phyloP scores from a whole-genome alignment of 140 eudicot genomes.

The Oenanthe javanica region DNA sequence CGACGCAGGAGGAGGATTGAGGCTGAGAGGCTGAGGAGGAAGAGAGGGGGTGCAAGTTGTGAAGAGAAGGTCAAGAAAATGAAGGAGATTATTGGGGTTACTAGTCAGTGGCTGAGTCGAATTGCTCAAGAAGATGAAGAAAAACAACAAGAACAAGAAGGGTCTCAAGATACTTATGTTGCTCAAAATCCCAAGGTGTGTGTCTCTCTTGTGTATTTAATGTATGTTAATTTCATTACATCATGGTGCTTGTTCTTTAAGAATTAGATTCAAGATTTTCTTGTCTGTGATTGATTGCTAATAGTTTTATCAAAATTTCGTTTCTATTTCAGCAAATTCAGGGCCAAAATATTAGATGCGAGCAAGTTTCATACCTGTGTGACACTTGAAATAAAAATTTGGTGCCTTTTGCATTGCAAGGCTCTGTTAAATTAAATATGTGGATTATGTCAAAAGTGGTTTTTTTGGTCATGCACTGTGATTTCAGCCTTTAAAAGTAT shows the following conservation, averaged over 20 bases:
- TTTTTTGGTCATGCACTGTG: neutral
- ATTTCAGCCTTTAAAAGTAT: neutral
- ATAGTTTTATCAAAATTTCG: neutral
- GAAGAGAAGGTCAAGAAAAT: slow-evolving; percentile 28
- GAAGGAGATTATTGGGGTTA: slow-evolving; percentile 20
- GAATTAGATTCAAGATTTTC: neutral
- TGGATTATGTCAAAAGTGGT: neutral
- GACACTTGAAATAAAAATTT: neutral
- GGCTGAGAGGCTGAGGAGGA: neutral
- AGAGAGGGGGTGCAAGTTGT: neutral
- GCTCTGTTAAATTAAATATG: neutral
- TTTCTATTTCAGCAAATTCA: neutral
- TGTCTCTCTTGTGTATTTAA: neutral
- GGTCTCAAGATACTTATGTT: neutral
- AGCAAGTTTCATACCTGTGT: neutral
- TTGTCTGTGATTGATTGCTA: neutral
- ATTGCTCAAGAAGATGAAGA: slow-evolving; percentile 11
- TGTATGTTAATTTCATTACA: neutral
- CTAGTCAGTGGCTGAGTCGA: slow-evolving; percentile 21
- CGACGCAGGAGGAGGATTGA: neutral
- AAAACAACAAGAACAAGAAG: slow-evolving; percentile 14
- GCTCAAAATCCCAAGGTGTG: slow-evolving; percentile 19
- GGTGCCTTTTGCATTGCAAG: neutral
- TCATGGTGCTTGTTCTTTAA: neutral
- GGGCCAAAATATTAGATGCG: neutral